These are phyloP conservation scores for Wickerhamiella alocasiicola DNA, from an alignment of 805 yeast species.

Conservation along the genomic window DNA sequence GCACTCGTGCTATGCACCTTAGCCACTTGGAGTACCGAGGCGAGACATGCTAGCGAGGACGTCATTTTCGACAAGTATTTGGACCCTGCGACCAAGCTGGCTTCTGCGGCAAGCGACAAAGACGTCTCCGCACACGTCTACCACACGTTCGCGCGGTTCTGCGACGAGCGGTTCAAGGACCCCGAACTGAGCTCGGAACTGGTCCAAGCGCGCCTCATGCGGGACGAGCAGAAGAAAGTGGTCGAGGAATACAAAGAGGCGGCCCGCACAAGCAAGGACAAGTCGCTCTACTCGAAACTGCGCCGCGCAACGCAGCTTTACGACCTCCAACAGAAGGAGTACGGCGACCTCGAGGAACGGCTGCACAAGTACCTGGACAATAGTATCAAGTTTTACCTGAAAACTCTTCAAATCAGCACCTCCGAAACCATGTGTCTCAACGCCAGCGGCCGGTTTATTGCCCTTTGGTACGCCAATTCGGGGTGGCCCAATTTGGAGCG, in stretches of 20 bases:
- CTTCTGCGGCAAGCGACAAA: not conserved
- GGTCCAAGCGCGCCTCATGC: conserved; percentile 18
- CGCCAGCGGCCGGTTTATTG: conserved; percentile 42
- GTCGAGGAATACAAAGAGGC: conserved; percentile 2
- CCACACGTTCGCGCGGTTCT: conserved; percentile 57
- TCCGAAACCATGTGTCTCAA: conserved; percentile 9
- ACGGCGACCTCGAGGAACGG: conserved; percentile 30
- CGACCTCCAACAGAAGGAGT: conserved; percentile 38
- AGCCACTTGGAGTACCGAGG: conserved; percentile 57
- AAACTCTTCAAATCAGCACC: conserved; percentile 25
- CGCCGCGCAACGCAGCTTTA: conserved; percentile 24
- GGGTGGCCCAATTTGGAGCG: conserved; percentile 34
- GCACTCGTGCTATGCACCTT: conserved; percentile 18
- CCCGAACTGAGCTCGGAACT: conserved; percentile 26
- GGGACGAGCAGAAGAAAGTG: conserved; percentile 4
- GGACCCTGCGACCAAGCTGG: conserved; percentile 30
- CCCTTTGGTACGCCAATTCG: conserved; percentile 66
- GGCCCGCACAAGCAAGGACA: not conserved
- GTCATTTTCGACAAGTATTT: conserved; percentile 48
- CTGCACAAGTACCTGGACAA: conserved; percentile 36
- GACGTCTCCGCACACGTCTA: conserved; percentile 33
- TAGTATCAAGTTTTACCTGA: conserved; percentile 49
- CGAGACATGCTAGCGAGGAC: conserved; percentile 54
- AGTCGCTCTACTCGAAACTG: conserved; percentile 20
- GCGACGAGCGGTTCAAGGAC: conserved; percentile 27